phyloP scores from a whole-genome alignment of 441 rosid genomes.

The Adansonia rubrostipa region DNA sequence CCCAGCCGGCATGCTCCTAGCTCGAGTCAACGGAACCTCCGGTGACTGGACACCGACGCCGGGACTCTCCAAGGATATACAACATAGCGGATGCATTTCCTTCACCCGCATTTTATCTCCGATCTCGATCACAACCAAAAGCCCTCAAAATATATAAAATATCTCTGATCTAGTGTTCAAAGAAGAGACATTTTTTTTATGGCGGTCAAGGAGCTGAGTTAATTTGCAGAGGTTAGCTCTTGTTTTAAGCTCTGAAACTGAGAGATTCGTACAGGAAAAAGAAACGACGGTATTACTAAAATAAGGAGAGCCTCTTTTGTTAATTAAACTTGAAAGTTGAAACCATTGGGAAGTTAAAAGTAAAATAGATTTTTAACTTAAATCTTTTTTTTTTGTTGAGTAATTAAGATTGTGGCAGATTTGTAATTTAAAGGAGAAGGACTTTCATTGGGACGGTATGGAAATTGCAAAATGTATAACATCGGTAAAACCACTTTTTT shows the following conservation, averaged over 20 bases:
- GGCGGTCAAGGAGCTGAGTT: too few species aligned
- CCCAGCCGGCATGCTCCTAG: constrained; percentile 67
- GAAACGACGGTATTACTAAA: constrained; percentile 21
- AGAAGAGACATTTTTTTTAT: not conserved
- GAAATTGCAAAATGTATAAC: too few species aligned
- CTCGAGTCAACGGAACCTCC: constrained; percentile 57
- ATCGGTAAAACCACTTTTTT: too few species aligned
- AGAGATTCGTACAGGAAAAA: constrained; percentile 41
- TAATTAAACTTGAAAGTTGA: constrained; percentile 32
- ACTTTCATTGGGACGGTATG: too few species aligned
- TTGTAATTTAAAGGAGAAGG: too few species aligned
- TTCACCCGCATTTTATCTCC: constrained; percentile 69
- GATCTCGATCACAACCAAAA: constrained; percentile 38
- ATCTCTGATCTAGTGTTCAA: not conserved
- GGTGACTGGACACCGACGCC: constrained; percentile 64
- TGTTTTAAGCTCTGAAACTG: constrained; percentile 51
- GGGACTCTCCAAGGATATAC: constrained; percentile 76
- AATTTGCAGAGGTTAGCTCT: constrained; percentile 20
- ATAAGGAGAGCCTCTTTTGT: constrained; percentile 25
- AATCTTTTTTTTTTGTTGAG: not conserved
- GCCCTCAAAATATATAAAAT: constrained; percentile 17
- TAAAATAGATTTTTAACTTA: not conserved
- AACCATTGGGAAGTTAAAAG: constrained; percentile 42
- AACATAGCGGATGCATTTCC: constrained; percentile 93
- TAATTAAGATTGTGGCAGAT: constrained; percentile 20